Percentiles rank a stretch among this genome's conserved stretches.
phyloP scores from a whole-genome alignment of 306 rosid genomes.

The Malus fusca region DNA sequence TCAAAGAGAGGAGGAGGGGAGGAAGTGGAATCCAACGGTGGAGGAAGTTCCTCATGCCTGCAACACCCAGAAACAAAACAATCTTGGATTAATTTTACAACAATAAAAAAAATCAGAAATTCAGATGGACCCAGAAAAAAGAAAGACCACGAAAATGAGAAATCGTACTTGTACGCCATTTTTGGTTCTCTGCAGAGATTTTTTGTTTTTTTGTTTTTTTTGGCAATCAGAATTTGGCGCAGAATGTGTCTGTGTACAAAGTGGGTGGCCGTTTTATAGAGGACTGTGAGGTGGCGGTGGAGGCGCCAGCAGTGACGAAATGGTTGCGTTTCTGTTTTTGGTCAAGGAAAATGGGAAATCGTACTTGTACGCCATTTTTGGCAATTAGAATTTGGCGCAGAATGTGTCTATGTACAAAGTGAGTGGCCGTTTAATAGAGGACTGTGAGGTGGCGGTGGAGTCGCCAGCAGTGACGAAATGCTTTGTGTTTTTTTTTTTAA shows the following conservation, averaged over 20 bases:
- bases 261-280: neutral
- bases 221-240: neutral
- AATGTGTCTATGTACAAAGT: neutral
- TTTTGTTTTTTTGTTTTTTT: neutral
- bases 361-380: neutral
- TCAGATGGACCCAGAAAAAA: neutral
- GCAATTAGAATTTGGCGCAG: neutral
- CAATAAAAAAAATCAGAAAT: neutral
- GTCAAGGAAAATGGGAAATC: too few species aligned
- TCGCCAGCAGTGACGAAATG: conserved; percentile 2
- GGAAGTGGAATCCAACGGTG: conserved; percentile 46
- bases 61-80: neutral
- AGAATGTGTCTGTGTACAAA: neutral
- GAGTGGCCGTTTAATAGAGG: neutral
- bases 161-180: conserved; percentile 40
- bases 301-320: conserved; percentile 1
- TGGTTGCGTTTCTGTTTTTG: neutral
- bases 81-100: neutral
- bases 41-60: conserved; percentile 37
- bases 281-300: neutral
- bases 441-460: neutral
- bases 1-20: conserved; percentile 68
- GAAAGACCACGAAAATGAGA: neutral
- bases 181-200: neutral
- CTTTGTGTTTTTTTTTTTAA: neutral